Conservation (phyloP, 805 yeast genomes). For the Priceomyces fermenticarens region DNA sequence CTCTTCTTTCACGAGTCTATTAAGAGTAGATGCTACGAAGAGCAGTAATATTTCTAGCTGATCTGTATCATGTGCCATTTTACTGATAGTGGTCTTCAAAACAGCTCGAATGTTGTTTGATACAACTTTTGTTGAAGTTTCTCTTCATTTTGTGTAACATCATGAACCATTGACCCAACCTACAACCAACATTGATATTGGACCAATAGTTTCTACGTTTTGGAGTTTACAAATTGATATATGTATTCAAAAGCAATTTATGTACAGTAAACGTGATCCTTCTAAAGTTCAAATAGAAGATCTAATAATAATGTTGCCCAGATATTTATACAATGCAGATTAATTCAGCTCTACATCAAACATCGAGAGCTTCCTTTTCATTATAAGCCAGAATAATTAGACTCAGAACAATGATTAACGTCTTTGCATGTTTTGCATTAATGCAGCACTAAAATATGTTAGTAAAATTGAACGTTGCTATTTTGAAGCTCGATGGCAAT, state of each 20-base stretch:
- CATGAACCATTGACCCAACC: no score
- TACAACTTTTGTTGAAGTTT: no score
- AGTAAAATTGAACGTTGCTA: conserved; percentile 14
- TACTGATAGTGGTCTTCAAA: not conserved
- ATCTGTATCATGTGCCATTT: not conserved
- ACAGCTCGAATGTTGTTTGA: no score
- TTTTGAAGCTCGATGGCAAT: not conserved
- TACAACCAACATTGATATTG: not conserved
- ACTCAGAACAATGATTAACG: conserved; percentile 10
- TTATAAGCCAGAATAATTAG: no score
- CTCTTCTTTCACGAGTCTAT: conserved; percentile 8
- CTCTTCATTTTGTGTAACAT: no score
- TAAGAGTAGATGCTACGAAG: conserved; percentile 15
- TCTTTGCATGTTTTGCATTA: conserved; percentile 64
- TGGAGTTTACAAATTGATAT: not conserved
- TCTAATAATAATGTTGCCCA: no score
- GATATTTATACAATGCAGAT: no score
- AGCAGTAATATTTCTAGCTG: conserved; percentile 8
- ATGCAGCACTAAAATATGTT: conserved; percentile 45
- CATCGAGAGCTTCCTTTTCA: no score
- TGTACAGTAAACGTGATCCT: not conserved
- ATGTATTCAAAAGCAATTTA: not conserved
- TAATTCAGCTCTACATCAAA: no score
- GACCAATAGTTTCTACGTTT: not conserved
- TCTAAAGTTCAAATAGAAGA: no score